Conservation (phyloP, 75 land plant genomes). For the Gnetum montanum region DNA sequence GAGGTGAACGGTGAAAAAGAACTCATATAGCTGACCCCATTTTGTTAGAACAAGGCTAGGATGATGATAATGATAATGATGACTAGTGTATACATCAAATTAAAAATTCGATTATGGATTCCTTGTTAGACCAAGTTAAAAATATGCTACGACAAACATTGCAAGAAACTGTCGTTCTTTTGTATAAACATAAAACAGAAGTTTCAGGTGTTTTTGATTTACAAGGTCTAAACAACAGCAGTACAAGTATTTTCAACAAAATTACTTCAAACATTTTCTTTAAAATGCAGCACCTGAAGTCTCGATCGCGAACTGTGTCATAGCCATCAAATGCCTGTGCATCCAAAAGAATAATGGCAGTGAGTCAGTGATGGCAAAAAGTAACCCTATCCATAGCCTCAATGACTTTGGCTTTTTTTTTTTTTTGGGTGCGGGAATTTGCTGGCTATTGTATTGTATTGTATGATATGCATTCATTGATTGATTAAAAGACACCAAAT, state of each 20-base stretch:
- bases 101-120: not conserved
- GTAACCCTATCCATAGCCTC: conserved; percentile 22
- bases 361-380: conserved; percentile 25
- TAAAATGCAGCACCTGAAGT: conserved; percentile 21
- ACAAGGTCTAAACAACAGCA: not conserved
- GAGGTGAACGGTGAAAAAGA: too few relatives aligned
- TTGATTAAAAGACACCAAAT: conserved; percentile 16
- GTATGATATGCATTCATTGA: conserved; percentile 10
- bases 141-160: too few relatives aligned
- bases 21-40: too few relatives aligned
- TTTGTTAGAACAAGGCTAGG: too few relatives aligned
- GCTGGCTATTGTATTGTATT: conserved; percentile 8
- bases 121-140: too few relatives aligned
- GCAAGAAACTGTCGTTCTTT: not conserved
- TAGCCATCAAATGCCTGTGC: conserved; percentile 52
- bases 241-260: not conserved
- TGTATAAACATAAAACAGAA: not conserved
- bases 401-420: conserved; percentile 20
- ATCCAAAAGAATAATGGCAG: conserved; percentile 41
- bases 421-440: conserved; percentile 17
- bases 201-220: not conserved
- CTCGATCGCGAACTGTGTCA: conserved; percentile 18
- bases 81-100: too few relatives aligned
- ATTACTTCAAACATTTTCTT: not conserved
- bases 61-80: too few relatives aligned